Percentiles rank a stretch among this genome's conserved stretches.
Evolutionary conservation across 1,284 basidiomycete genomes (phyloP).

Genomic region (Leccinum pachyderme): DNA sequence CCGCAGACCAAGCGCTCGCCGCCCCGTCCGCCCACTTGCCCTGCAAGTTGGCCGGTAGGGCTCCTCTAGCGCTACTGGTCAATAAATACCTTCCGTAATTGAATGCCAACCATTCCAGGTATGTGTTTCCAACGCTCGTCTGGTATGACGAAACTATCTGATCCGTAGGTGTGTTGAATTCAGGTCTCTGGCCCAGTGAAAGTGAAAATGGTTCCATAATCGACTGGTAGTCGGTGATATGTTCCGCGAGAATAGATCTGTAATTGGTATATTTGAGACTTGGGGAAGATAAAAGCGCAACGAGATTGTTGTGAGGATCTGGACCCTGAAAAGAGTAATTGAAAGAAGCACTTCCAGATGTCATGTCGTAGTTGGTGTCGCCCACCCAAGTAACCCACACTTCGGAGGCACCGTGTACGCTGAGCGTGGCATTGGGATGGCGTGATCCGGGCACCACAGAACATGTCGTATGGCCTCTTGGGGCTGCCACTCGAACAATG

Average conservation of each 20-base stretch:
- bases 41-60: conserved; percentile 68
- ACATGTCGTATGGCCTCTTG: conserved; percentile 34
- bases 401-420: conserved; percentile 41
- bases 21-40: conserved; percentile 65
- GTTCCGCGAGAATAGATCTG: conserved; percentile 40
- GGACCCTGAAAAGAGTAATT: conserved; percentile 60
- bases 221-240: conserved; percentile 49
- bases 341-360: conserved; percentile 54
- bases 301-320: conserved; percentile 54
- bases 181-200: conserved; percentile 55
- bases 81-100: conserved; percentile 73
- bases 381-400: conserved; percentile 70
- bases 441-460: conserved; percentile 29
- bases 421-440: conserved; percentile 54
- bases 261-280: conserved; percentile 33
- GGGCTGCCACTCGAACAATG: conserved; percentile 46
- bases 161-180: conserved; percentile 57
- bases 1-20: conserved; percentile 59
- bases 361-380: conserved; percentile 63
- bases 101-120: conserved; percentile 72
- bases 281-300: conserved; percentile 38
- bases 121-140: conserved; percentile 55
- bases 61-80: conserved; percentile 57
- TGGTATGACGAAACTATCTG: conserved; percentile 51
- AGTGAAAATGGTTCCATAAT: conserved; percentile 52